Evolutionary conservation across 106 monocot species (phyloP).

Genomic region (Gastrodia elata): DNA sequence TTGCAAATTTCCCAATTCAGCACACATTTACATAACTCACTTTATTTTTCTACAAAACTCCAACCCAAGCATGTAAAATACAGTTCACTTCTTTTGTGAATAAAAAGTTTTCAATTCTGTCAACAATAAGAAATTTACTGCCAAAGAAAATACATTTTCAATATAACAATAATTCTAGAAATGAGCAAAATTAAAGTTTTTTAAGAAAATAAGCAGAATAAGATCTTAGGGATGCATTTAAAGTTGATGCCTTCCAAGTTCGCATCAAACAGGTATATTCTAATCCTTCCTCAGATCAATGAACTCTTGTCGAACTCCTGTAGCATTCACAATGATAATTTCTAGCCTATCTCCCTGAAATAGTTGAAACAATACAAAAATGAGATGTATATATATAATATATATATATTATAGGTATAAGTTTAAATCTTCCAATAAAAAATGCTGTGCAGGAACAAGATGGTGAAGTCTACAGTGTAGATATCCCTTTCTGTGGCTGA

Average conservation of each 20-base stretch:
- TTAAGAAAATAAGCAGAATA: no score
- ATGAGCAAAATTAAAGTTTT: no score
- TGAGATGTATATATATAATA: neutral
- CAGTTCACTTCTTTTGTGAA: no score
- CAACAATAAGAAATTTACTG: no score
- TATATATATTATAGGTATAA: neutral
- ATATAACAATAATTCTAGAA: no score
- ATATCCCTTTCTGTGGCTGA: conserved; percentile 97
- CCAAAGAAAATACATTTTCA: no score
- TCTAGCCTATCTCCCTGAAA: conserved; percentile 87
- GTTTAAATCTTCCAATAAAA: neutral
- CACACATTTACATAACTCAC: no score
- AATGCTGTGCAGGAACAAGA: neutral
- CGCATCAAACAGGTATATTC: neutral
- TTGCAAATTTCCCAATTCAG: no score
- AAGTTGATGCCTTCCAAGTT: neutral
- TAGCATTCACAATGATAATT: conserved; percentile 70
- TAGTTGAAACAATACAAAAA: neutral
- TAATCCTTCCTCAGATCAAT: conserved; percentile 85
- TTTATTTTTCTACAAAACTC: no score
- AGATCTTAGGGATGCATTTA: no score
- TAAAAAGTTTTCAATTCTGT: no score
- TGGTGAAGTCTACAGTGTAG: conserved; percentile 57
- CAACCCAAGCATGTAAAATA: no score
- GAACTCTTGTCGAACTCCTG: conserved; percentile 58